A percentile compares a stretch with the other conserved stretches of the same genome.
Conservation (phyloP, 768 basidiomycete species). For the Podaxis pistillaris region DNA sequence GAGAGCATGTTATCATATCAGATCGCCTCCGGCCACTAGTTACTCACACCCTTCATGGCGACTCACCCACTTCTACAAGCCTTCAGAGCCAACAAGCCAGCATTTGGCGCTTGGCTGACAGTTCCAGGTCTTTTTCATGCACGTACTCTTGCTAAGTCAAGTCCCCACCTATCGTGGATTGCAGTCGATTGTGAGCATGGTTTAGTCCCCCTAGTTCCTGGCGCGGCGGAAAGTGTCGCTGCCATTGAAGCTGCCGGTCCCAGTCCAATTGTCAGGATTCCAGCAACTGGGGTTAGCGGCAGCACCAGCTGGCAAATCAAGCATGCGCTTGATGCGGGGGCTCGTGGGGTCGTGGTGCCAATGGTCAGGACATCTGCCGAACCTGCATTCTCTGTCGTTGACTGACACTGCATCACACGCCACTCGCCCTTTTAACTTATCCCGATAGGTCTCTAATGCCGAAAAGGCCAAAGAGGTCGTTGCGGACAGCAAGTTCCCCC, state of each 20-base stretch:
- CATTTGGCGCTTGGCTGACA: slow-evolving; percentile 69
- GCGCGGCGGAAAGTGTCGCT: slow-evolving; percentile 52
- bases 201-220: slow-evolving; percentile 51
- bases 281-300: slow-evolving; percentile 56
- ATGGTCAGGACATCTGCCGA: slow-evolving; percentile 43
- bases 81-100: slow-evolving; percentile 54
- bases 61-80: slow-evolving; percentile 52
- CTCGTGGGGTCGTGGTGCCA: slow-evolving; percentile 61
- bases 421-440: neutral
- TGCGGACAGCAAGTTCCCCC: slow-evolving; percentile 60
- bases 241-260: slow-evolving; percentile 55
- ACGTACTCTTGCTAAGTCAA: slow-evolving; percentile 55
- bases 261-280: slow-evolving; percentile 58
- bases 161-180: slow-evolving; percentile 59
- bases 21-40: neutral
- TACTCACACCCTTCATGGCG: slow-evolving; percentile 35
- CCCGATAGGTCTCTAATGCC: slow-evolving; percentile 49
- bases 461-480: slow-evolving; percentile 58
- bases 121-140: slow-evolving; percentile 58
- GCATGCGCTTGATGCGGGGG: slow-evolving; percentile 66
- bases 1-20: neutral
- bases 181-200: slow-evolving; percentile 72
- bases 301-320: slow-evolving; percentile 73
- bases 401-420: neutral
- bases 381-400: neutral